phyloP scores from a whole-genome alignment of 306 rosid genomes.

The Alnus glutinosa region DNA sequence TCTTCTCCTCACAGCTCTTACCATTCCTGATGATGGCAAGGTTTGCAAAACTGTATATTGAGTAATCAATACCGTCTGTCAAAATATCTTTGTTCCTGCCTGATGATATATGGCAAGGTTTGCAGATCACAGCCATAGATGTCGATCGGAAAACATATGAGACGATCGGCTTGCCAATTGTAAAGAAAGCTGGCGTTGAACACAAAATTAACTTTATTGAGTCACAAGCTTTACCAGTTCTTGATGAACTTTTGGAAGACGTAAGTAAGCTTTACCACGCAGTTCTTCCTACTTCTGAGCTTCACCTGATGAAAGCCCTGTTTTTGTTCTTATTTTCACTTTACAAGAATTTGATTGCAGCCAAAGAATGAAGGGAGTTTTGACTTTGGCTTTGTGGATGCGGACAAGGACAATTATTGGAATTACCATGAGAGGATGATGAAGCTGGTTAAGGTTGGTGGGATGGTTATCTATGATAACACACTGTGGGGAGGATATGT shows the following conservation, averaged over 20 bases:
- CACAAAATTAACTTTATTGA: constrained; percentile 38
- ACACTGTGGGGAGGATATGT: constrained; percentile 47
- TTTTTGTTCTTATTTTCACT: too few species aligned
- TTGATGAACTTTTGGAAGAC: constrained; percentile 24
- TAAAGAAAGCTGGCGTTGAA: constrained; percentile 32
- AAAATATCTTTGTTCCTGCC: too few species aligned
- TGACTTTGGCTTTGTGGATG: constrained; percentile 53
- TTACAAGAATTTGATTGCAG: constrained; percentile 12
- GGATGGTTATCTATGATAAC: constrained; percentile 46
- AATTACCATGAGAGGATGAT: constrained; percentile 51
- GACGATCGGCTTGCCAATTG: constrained; percentile 34
- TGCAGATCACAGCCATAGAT: constrained; percentile 42
- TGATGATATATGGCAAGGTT: not conserved
- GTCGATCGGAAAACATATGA: constrained; percentile 19
- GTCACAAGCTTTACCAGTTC: constrained; percentile 32
- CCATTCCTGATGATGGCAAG: constrained; percentile 35
- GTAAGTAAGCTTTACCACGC: not conserved
- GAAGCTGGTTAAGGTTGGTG: constrained; percentile 48
- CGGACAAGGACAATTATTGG: constrained; percentile 43
- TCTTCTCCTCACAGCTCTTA: constrained; percentile 43
- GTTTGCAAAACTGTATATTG: not conserved
- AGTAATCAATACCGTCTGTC: not conserved
- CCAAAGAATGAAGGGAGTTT: constrained; percentile 30
- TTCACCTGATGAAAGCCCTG: too few species aligned
- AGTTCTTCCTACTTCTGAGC: too few species aligned